phyloP scores from a whole-genome alignment of 2,329 filamentous ascomycete genomes.

The Colletotrichum sp. region DNA sequence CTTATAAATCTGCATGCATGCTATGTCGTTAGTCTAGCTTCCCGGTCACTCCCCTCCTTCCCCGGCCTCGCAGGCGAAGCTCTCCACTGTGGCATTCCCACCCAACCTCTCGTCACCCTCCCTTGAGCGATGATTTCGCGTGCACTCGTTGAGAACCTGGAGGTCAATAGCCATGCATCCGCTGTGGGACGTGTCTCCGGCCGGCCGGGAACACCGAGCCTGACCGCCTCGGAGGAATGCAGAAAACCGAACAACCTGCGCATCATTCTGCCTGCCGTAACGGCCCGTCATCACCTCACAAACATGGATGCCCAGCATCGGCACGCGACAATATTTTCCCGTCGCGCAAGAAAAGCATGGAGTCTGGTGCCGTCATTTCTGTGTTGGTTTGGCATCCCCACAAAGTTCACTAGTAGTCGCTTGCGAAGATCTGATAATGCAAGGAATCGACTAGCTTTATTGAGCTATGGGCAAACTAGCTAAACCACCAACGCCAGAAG shows the following conservation, averaged over 20 bases:
- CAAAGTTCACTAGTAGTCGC: background rate
- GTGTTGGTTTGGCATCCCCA: background rate
- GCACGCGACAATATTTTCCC: background rate
- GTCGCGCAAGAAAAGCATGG: background rate
- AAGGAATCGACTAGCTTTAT: background rate
- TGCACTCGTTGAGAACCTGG: background rate
- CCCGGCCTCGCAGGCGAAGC: slow-evolving; percentile 1
- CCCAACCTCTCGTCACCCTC: background rate
- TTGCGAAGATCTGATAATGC: background rate
- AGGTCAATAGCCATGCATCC: background rate
- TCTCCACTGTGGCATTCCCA: slow-evolving; percentile 13
- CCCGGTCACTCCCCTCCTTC: slow-evolving; percentile 1
- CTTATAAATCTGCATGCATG: slow-evolving; percentile 7
- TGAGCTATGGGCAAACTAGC: slow-evolving; percentile 5
- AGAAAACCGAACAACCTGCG: background rate
- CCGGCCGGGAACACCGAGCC: slow-evolving; percentile 11
- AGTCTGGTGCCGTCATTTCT: background rate
- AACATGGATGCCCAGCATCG: background rate
- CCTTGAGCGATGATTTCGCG: background rate
- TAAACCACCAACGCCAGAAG: slow-evolving; percentile 1
- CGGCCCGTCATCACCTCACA: background rate
- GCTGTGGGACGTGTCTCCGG: slow-evolving; percentile 2
- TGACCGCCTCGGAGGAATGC: slow-evolving; percentile 12
- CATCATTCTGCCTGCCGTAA: background rate
- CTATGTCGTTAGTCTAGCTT: background rate